These are phyloP conservation scores for Ustilago curta DNA, from an alignment of 1,284 basidiomycete genomes.

Conservation along the genomic window DNA sequence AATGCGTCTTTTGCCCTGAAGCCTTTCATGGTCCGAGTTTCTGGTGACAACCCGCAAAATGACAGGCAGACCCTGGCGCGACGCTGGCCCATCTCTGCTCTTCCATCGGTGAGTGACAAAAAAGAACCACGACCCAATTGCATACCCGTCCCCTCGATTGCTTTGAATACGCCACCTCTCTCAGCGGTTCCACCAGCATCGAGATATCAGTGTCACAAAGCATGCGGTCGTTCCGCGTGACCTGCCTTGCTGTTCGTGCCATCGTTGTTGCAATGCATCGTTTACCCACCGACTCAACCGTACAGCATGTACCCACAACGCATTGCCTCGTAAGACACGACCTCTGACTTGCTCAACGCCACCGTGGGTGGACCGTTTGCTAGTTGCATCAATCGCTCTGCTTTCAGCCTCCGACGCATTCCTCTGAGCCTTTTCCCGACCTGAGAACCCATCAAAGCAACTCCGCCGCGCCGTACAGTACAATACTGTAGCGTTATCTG, in stretches of 20 bases:
- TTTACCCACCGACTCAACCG: not conserved
- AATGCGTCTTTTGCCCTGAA: not conserved
- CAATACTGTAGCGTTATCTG: no score
- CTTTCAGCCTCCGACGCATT: no score
- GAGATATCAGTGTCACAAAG: not conserved
- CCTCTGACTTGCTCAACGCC: no score
- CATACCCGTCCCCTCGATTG: not conserved
- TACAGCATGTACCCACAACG: not conserved
- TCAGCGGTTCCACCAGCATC: slow-evolving; percentile 2
- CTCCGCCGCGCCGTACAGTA: no score
- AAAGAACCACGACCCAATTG: not conserved
- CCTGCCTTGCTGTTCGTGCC: not conserved
- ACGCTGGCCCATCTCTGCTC: not conserved
- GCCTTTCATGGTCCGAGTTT: not conserved
- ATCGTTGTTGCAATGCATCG: not conserved
- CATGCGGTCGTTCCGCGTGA: not conserved
- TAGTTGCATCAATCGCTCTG: no score
- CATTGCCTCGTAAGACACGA: not conserved
- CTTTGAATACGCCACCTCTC: not conserved
- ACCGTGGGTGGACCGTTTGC: no score
- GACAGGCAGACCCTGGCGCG: slow-evolving; percentile 1
- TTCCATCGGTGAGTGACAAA: no score
- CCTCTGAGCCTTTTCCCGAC: no score
- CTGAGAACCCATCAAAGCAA: no score
- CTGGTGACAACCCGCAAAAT: not conserved